Percentiles rank a stretch among this genome's conserved stretches.
Conservation (phyloP, 441 rosid species). For the Euphorbia schlechtendalii region DNA sequence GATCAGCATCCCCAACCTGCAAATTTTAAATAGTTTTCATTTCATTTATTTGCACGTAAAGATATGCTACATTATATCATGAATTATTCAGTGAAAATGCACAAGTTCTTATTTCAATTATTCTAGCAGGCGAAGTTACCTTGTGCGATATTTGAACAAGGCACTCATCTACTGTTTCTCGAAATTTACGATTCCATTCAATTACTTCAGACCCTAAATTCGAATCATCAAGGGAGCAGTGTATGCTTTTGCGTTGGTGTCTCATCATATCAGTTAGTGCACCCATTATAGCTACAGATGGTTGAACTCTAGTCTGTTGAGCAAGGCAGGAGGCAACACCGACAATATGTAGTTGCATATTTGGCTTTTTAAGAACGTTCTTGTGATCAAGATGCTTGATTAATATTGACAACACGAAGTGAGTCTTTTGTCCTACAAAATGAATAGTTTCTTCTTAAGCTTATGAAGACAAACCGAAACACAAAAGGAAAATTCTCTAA, state of each 20-base stretch:
- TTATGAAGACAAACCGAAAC: background rate
- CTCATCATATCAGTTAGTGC: slow-evolving; percentile 77
- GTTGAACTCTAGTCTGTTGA: slow-evolving; percentile 44
- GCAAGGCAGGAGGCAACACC: slow-evolving; percentile 65
- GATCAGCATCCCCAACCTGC: too few species aligned
- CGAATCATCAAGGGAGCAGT: slow-evolving; percentile 77
- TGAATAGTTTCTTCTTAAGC: slow-evolving; percentile 6
- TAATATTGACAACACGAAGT: slow-evolving; percentile 66
- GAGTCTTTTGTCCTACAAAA: slow-evolving; percentile 60
- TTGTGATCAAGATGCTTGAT: slow-evolving; percentile 91
- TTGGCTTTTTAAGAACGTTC: slow-evolving; percentile 64
- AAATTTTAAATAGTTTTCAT: too few species aligned
- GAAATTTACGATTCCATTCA: slow-evolving; percentile 61
- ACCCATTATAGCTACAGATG: slow-evolving; percentile 67
- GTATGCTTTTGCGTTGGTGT: slow-evolving; percentile 79
- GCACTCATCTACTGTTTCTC: slow-evolving; percentile 24
- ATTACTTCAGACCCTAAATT: slow-evolving; percentile 62
- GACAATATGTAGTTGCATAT: slow-evolving; percentile 66
- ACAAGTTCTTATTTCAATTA: too few species aligned
- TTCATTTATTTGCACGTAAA: too few species aligned
- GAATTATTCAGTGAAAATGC: too few species aligned
- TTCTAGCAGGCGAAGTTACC: too few species aligned
- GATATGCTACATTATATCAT: too few species aligned
- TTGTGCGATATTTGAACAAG: too few species aligned
- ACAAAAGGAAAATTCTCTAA: slow-evolving; percentile 10